Evolutionary conservation across 1,284 basidiomycete genomes (phyloP), one percentile per base, ranked within the genome.

Genomic region (Melampsora americana): DNA sequence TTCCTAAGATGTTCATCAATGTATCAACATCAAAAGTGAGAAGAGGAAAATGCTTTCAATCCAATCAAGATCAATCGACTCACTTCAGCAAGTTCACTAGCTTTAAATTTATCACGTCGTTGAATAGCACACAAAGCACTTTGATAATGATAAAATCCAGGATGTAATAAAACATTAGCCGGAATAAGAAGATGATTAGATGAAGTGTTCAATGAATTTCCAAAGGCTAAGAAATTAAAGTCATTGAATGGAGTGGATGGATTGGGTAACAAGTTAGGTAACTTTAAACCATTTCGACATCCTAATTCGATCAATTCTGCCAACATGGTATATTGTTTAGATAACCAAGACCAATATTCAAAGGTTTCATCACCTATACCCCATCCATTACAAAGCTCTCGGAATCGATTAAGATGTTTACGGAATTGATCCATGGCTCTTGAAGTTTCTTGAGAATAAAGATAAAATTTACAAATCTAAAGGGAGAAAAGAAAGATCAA

Each of bases 331-430:
- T 95, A 89, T 91, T 97, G 93, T 81, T 94, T 87, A 9, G 92
- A 90, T 69, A 94, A 86, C 95, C 95, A 99, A 79, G 90, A 91
- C 95, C 95, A 98, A 81, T 90, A 98, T 82, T 98, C 96, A 79
- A 92, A 96, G 0, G 92, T 96, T 80, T 93, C 91, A 80, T 94
- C 92, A n/a, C 94, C 94, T 71, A 98, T 97, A 2, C 92, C 93
- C 95, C 95, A 98, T 0, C 91, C 90, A 7, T 91, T 86, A 11
- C 92, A 93, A 75, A 98, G 88, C 79, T 95, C 92, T 6, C 89
- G 87, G 79, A 98, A 95, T 75, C 89, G 88, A 39, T 89, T 88
- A 78, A 95, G 86, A 81, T 98, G 95, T 23, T 88, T 87, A 70
- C 89, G 90, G 81, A 95, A 90, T 77, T 94, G 90, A 0, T 88